Evolutionary conservation across 441 rosid genomes (phyloP).

Genomic region (Aleurites moluccanus): DNA sequence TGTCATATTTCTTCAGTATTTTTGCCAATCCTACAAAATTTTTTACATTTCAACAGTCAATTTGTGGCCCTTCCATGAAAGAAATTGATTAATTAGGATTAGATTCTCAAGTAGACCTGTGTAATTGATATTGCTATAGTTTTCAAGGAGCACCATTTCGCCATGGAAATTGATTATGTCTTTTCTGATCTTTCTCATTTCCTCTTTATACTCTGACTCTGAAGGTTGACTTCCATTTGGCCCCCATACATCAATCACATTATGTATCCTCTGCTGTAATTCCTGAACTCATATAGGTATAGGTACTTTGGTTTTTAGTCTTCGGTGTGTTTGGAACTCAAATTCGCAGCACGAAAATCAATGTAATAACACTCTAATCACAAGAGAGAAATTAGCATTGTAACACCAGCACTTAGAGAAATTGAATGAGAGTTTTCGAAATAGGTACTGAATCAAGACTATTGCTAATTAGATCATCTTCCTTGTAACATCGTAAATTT

Average conservation of each 20-base stretch:
- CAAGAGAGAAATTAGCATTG: too few species aligned
- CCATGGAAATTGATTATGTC: slow-evolving; percentile 83
- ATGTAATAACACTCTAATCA: too few species aligned
- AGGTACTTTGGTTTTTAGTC: background rate
- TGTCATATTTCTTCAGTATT: slow-evolving; percentile 88
- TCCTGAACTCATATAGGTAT: slow-evolving; percentile 38
- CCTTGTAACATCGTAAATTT: too few species aligned
- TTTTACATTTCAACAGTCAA: background rate
- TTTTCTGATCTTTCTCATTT: slow-evolving; percentile 53
- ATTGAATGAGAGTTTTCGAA: too few species aligned
- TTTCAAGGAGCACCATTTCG: slow-evolving; percentile 80
- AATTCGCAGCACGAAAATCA: too few species aligned
- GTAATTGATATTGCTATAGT: slow-evolving; percentile 84
- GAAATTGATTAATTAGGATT: background rate
- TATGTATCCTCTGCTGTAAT: slow-evolving; percentile 54
- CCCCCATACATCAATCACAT: slow-evolving; percentile 42
- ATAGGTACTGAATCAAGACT: too few species aligned
- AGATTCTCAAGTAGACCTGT: slow-evolving; percentile 38
- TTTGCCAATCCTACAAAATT: slow-evolving; percentile 56
- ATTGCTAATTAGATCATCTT: too few species aligned
- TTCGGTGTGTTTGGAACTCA: background rate
- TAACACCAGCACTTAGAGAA: too few species aligned
- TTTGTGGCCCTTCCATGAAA: background rate
- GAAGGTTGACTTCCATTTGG: slow-evolving; percentile 40
- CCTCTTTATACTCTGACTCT: slow-evolving; percentile 42